A percentile compares a stretch with the other conserved stretches of the same genome.
Evolutionary conservation across 2,329 filamentous ascomycete genomes (phyloP).

Genomic region (Ceratocystis smalleyi): DNA sequence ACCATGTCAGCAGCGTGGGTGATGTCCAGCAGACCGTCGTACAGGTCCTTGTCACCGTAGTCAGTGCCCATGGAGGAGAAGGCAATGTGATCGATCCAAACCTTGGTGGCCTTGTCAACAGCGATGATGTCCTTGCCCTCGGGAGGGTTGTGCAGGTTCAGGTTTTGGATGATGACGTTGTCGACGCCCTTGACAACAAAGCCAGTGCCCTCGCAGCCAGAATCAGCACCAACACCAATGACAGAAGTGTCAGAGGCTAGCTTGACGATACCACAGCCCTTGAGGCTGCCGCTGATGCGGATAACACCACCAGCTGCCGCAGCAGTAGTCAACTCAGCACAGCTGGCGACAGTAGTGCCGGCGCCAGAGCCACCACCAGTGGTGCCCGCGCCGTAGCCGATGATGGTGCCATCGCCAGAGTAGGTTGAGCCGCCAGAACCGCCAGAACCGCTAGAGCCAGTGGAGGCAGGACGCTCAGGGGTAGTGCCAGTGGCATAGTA

Average conservation of each 20-base stretch:
- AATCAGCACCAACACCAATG: slow-evolving; percentile 33
- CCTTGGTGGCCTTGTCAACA: slow-evolving; percentile 31
- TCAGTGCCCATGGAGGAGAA: slow-evolving; percentile 25
- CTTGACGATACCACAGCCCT: slow-evolving; percentile 29
- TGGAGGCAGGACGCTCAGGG: not conserved
- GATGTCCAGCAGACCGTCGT: slow-evolving; percentile 31
- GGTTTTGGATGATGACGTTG: slow-evolving; percentile 43
- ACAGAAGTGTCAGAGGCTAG: slow-evolving; percentile 36
- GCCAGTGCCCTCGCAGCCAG: slow-evolving; percentile 28
- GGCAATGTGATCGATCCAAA: slow-evolving; percentile 34
- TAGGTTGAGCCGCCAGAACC: not conserved
- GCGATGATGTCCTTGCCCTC: slow-evolving; percentile 36
- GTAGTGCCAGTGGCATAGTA: not conserved
- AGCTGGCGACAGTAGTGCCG: slow-evolving; percentile 31
- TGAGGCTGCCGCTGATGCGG: slow-evolving; percentile 31
- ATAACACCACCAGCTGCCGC: slow-evolving; percentile 29
- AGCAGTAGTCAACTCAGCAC: slow-evolving; percentile 27
- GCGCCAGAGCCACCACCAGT: slow-evolving; percentile 32
- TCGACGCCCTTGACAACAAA: slow-evolving; percentile 32
- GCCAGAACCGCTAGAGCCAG: not conserved
- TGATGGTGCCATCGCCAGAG: slow-evolving; percentile 17
- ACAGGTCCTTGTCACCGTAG: slow-evolving; percentile 28
- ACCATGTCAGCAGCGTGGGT: slow-evolving; percentile 30
- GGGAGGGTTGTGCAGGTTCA: slow-evolving; percentile 36
- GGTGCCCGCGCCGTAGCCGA: slow-evolving; percentile 26